These are phyloP conservation scores for Globisporangium megalacanthum DNA, from an alignment of 352 stramenopile genomes.

Conservation along the genomic window DNA sequence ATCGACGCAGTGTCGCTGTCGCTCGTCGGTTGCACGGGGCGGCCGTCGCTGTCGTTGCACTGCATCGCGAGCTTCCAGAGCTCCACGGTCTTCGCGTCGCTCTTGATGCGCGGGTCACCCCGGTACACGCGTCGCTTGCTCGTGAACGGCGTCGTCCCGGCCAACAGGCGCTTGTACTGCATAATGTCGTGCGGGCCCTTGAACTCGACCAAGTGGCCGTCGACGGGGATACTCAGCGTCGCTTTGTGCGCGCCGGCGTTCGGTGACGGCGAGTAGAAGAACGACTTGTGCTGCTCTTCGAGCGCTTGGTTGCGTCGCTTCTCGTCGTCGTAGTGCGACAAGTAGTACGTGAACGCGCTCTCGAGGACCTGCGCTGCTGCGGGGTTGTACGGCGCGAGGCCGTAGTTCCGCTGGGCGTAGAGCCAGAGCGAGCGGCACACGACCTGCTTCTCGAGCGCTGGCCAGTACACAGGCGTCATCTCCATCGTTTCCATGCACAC, in stretches of 20 bases:
- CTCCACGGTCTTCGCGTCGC: slow-evolving; percentile 44
- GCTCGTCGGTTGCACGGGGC: neutral
- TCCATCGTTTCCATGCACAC: slow-evolving; percentile 72
- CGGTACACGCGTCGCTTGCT: slow-evolving; percentile 77
- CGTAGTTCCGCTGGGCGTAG: slow-evolving; percentile 79
- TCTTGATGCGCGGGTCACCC: slow-evolving; percentile 63
- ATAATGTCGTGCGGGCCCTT: slow-evolving; percentile 74
- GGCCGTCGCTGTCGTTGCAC: slow-evolving; percentile 13
- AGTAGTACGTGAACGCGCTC: slow-evolving; percentile 67
- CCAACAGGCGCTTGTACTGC: slow-evolving; percentile 75
- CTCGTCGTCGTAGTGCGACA: slow-evolving; percentile 62
- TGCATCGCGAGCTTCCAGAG: slow-evolving; percentile 57
- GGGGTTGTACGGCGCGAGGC: slow-evolving; percentile 67
- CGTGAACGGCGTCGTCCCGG: slow-evolving; percentile 74
- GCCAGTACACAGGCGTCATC: slow-evolving; percentile 83
- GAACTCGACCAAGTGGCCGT: slow-evolving; percentile 79
- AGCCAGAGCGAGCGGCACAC: slow-evolving; percentile 75
- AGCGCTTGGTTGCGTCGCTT: slow-evolving; percentile 45
- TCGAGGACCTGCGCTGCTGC: slow-evolving; percentile 44
- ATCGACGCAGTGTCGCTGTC: slow-evolving; percentile 3
- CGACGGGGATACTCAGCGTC: slow-evolving; percentile 61
- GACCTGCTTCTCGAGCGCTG: slow-evolving; percentile 52
- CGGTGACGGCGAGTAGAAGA: slow-evolving; percentile 33
- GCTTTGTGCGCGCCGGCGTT: slow-evolving; percentile 30
- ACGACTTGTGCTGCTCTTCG: slow-evolving; percentile 37